A percentile compares a stretch with the other conserved stretches of the same genome.
These are phyloP conservation scores for Barnettozyma siamensis DNA, from an alignment of 805 yeast species.

Conservation along the genomic window DNA sequence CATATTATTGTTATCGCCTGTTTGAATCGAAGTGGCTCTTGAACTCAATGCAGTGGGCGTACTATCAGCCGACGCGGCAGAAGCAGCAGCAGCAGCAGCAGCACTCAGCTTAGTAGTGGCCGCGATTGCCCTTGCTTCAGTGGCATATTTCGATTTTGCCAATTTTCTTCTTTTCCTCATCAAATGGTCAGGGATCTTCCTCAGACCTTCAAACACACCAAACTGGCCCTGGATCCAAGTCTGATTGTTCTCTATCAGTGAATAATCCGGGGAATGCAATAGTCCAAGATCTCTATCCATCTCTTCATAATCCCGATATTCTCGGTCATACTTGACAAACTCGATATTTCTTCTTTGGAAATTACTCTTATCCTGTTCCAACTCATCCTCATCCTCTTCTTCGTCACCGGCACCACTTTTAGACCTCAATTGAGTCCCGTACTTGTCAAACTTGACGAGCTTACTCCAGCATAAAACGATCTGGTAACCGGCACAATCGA, in stretches of 20 bases:
- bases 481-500: slow-evolving; percentile 77
- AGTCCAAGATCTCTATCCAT: slow-evolving; percentile 65
- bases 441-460: slow-evolving; percentile 45
- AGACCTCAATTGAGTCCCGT: slow-evolving; percentile 33
- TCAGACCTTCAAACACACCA: slow-evolving; percentile 63
- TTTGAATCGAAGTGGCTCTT: neutral
- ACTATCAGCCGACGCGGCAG: neutral
- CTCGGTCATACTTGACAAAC: slow-evolving; percentile 65
- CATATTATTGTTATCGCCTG: neutral
- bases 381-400: slow-evolving; percentile 11
- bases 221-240: slow-evolving; percentile 70
- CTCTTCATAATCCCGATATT: slow-evolving; percentile 71
- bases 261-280: slow-evolving; percentile 45
- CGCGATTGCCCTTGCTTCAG: slow-evolving; percentile 9
- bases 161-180: slow-evolving; percentile 23
- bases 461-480: slow-evolving; percentile 72
- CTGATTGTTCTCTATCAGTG: slow-evolving; percentile 33
- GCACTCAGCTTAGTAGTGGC: neutral
- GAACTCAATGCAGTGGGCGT: neutral
- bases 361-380: slow-evolving; percentile 39
- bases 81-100: neutral
- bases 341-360: slow-evolving; percentile 68
- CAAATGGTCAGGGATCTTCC: slow-evolving; percentile 15
- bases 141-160: slow-evolving; percentile 21
- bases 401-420: neutral